phyloP scores from a whole-genome alignment of 176 grass and related monocot species.

The Eremochloa ophiuroides region DNA sequence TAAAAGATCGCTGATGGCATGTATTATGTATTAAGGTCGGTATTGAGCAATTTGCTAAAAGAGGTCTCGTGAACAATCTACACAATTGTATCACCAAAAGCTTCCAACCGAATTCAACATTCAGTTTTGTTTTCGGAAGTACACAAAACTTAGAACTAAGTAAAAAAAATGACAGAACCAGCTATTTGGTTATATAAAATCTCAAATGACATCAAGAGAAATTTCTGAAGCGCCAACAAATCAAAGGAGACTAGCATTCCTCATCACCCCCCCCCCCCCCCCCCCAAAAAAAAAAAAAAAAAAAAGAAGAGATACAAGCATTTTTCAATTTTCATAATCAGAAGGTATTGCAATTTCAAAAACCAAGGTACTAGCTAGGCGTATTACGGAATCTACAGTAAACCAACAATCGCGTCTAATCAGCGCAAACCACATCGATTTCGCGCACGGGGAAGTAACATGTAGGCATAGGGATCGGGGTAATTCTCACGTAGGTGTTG shows the following conservation, averaged over 20 bases:
- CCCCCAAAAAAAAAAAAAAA: neutral
- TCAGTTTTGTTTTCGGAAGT: neutral
- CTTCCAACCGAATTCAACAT: neutral
- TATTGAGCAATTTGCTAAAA: neutral
- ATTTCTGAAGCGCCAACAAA: neutral
- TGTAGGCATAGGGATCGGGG: neutral
- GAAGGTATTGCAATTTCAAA: neutral
- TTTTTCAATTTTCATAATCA: neutral
- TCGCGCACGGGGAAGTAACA: neutral
- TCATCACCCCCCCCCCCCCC: too few relatives aligned
- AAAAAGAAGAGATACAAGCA: neutral
- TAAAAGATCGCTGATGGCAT: neutral
- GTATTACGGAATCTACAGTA: neutral
- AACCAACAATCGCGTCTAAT: conserved; percentile 1
- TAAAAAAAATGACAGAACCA: neutral
- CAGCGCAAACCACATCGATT: neutral
- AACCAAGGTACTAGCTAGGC: neutral
- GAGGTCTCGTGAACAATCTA: neutral
- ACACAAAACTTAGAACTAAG: neutral
- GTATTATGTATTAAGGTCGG: neutral
- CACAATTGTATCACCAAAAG: neutral
- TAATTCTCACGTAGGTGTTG: conserved; percentile 81
- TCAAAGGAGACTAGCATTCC: neutral
- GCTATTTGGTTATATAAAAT: neutral
- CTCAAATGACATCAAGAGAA: neutral